Conservation (phyloP, 2,329 filamentous ascomycete species). For the Cadophora malorum region DNA sequence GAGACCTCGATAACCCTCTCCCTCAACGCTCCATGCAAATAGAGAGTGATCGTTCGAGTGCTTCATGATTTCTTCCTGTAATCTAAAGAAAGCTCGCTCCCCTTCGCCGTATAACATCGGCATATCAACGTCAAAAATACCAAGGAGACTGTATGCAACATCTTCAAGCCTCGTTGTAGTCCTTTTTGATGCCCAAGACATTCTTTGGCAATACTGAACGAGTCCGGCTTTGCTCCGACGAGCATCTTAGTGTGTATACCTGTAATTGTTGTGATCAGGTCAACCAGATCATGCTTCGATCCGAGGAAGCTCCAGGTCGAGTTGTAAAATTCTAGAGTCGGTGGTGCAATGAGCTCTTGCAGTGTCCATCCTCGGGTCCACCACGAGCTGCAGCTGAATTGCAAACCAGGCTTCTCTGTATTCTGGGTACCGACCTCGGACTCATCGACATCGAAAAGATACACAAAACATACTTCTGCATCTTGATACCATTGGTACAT, state of each 20-base stretch:
- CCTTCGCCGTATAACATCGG: constrained; percentile 46
- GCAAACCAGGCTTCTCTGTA: not conserved
- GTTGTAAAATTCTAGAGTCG: constrained; percentile 28
- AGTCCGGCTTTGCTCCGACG: not conserved
- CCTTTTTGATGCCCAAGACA: constrained; percentile 48
- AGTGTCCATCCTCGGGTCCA: constrained; percentile 25
- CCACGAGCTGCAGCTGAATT: constrained; percentile 7
- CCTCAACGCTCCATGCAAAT: constrained; percentile 41
- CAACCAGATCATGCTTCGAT: constrained; percentile 21
- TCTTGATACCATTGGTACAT: constrained; percentile 38
- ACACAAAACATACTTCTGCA: constrained; percentile 31
- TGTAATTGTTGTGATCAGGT: constrained; percentile 23
- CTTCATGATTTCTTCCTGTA: constrained; percentile 45
- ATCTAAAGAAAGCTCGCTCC: constrained; percentile 29
- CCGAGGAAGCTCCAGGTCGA: constrained; percentile 29
- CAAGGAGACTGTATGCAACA: constrained; percentile 43
- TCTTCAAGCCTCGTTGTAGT: constrained; percentile 32
- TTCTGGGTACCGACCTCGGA: not conserved
- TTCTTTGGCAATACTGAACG: constrained; percentile 44
- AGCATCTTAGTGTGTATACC: constrained; percentile 37
- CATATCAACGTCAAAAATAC: constrained; percentile 46
- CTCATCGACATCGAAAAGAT: constrained; percentile 29
- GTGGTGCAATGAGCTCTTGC: constrained; percentile 24
- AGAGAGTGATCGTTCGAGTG: constrained; percentile 47
- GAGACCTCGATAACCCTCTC: constrained; percentile 19